These are phyloP conservation scores for Epichloe typhina DNA, from an alignment of 2,329 filamentous ascomycete species.

Conservation along the genomic window DNA sequence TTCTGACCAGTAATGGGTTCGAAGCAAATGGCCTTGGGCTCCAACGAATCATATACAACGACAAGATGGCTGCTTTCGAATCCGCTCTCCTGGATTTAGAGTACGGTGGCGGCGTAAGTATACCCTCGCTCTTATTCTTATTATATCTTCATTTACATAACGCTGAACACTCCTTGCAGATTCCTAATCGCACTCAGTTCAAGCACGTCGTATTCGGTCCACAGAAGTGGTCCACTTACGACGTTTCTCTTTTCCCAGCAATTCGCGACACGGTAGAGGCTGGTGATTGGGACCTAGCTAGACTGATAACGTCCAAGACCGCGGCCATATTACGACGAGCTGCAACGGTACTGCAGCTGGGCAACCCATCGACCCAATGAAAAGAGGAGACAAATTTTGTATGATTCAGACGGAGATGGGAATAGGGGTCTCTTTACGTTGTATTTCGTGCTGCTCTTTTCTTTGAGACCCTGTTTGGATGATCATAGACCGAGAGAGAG, in stretches of 20 bases:
- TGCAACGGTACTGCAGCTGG: conserved; percentile 23
- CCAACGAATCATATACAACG: conserved; percentile 64
- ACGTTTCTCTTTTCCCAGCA: conserved; percentile 43
- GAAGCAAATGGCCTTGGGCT: conserved; percentile 57
- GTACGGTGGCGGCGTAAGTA: conserved; percentile 58
- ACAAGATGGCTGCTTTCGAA: conserved; percentile 69
- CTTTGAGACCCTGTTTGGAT: not conserved
- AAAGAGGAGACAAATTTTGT: not conserved
- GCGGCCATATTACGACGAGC: conserved; percentile 54
- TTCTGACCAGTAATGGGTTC: conserved; percentile 60
- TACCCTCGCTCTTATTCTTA: conserved; percentile 7
- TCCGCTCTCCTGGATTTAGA: conserved; percentile 68
- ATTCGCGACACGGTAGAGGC: conserved; percentile 67
- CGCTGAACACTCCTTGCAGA: conserved; percentile 27
- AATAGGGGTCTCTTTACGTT: not conserved
- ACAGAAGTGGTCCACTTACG: conserved; percentile 49
- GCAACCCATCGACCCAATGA: conserved; percentile 6
- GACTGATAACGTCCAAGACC: conserved; percentile 56
- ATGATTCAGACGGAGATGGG: not conserved
- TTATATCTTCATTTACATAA: not conserved
- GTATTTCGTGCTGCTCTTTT: not conserved
- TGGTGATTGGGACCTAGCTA: conserved; percentile 56
- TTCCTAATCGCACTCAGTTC: conserved; percentile 81
- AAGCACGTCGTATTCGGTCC: conserved; percentile 88
- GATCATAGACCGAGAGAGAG: not conserved